Percentiles rank a stretch among this genome's conserved stretches.
These are phyloP conservation scores for Pichia sp. DNA, from an alignment of 1,139 yeast genomes.

Conservation along the genomic window DNA sequence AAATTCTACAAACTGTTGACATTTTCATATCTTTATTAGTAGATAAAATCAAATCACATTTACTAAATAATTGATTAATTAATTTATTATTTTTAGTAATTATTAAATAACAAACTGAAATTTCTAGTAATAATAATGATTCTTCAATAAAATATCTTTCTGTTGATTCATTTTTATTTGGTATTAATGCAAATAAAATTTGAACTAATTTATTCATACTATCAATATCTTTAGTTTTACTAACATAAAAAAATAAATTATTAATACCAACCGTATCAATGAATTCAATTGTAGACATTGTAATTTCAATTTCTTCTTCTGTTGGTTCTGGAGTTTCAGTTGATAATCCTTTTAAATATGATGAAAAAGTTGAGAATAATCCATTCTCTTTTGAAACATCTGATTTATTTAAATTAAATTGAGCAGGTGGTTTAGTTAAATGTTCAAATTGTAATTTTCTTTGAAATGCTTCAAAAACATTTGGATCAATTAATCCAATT, in stretches of 20 bases:
- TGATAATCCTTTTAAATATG: conserved; percentile 79
- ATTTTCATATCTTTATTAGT: conserved; percentile 16
- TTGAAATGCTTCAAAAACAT: conserved; percentile 61
- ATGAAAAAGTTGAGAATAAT: conserved; percentile 80
- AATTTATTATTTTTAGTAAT: conserved; percentile 38
- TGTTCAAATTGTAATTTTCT: conserved; percentile 43
- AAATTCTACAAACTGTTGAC: conserved; percentile 23
- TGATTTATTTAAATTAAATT: conserved; percentile 54
- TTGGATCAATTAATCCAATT: conserved; percentile 65
- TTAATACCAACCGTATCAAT: conserved; percentile 59
- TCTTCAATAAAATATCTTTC: conserved; percentile 50
- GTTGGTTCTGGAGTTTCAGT: conserved; percentile 90
- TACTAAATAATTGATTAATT: conserved; percentile 22
- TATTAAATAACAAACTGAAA: conserved; percentile 45
- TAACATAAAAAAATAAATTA: conserved; percentile 41
- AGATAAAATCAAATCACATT: conserved; percentile 23
- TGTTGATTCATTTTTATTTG: conserved; percentile 32
- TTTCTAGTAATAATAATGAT: conserved; percentile 49
- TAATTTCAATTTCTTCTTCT: conserved; percentile 83
- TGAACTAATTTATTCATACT: conserved; percentile 30
- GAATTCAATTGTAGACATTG: conserved; percentile 78
- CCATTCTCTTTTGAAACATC: conserved; percentile 65
- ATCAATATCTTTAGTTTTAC: conserved; percentile 27
- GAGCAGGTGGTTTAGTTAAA: conserved; percentile 60
- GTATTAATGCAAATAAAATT: conserved; percentile 30